Evolutionary conservation across 176 grass and related monocot genomes (phyloP).

Genomic region (Ensete ventricosum): DNA sequence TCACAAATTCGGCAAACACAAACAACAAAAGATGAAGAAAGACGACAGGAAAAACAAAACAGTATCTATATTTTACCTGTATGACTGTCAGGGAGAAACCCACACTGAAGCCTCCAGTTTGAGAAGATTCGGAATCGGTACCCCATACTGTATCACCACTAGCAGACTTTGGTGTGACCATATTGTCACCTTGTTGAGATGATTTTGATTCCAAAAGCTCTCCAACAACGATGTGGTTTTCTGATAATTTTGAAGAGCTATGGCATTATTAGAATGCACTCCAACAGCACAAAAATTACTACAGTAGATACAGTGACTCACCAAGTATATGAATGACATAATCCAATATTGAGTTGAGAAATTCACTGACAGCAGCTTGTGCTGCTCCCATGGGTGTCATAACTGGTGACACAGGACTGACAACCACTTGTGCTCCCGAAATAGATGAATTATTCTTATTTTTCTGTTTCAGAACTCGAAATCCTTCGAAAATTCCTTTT

Average conservation of each 20-base stretch:
- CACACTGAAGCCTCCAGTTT: slow-evolving; percentile 89
- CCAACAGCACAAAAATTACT: slow-evolving; percentile 7
- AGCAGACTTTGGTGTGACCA: slow-evolving; percentile 48
- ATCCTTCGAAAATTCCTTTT: slow-evolving; percentile 34
- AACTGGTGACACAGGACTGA: slow-evolving; percentile 67
- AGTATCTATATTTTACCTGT: slow-evolving; percentile 47
- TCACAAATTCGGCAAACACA: not conserved
- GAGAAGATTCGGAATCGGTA: slow-evolving; percentile 78
- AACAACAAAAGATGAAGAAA: slow-evolving; percentile 17
- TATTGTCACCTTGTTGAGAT: slow-evolving; percentile 46
- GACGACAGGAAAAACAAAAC: not conserved
- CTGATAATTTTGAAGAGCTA: slow-evolving; percentile 29
- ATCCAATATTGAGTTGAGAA: slow-evolving; percentile 70
- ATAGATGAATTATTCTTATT: slow-evolving; percentile 44
- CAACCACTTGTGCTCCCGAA: slow-evolving; percentile 48
- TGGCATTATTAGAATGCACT: slow-evolving; percentile 21
- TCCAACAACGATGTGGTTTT: slow-evolving; percentile 88
- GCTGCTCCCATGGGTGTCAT: slow-evolving; percentile 77
- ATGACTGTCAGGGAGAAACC: slow-evolving; percentile 82
- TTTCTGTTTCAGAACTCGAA: slow-evolving; percentile 60
- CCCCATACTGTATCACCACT: slow-evolving; percentile 57
- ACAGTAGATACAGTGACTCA: slow-evolving; percentile 31
- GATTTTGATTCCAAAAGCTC: slow-evolving; percentile 89
- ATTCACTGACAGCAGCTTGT: slow-evolving; percentile 51
- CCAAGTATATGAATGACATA: slow-evolving; percentile 72